Percentiles rank a stretch among this genome's conserved stretches.
These are phyloP conservation scores for Millerozyma miso DNA, from an alignment of 805 yeast genomes.

Conservation along the genomic window DNA sequence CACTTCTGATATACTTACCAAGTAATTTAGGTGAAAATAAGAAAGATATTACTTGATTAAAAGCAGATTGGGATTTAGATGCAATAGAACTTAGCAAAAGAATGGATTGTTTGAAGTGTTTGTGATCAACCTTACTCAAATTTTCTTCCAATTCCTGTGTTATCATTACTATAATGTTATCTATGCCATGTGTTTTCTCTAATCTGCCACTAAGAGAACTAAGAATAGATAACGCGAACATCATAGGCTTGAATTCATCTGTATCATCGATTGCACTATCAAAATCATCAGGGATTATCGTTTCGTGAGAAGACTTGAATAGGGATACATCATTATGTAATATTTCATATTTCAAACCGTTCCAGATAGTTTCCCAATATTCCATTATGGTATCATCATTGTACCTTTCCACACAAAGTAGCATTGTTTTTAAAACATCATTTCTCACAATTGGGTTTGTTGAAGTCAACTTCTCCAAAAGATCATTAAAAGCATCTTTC, in stretches of 20 bases:
- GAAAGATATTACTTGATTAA: slow-evolving; percentile 41
- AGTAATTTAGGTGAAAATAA: slow-evolving; percentile 38
- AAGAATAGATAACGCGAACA: slow-evolving; percentile 35
- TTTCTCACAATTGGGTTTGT: slow-evolving; percentile 68
- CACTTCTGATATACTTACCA: slow-evolving; percentile 32
- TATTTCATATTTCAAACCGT: slow-evolving; percentile 84
- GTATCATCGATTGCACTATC: slow-evolving; percentile 23
- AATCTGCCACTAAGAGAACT: slow-evolving; percentile 37
- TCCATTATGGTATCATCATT: slow-evolving; percentile 44
- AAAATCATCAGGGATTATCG: slow-evolving; percentile 23
- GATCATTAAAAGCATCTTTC: slow-evolving; percentile 67
- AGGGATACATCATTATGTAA: slow-evolving; percentile 57
- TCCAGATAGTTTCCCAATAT: slow-evolving; percentile 78
- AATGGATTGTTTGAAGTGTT: slow-evolving; percentile 59
- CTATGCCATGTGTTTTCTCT: slow-evolving; percentile 24
- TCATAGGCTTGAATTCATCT: slow-evolving; percentile 32
- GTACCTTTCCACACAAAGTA: slow-evolving; percentile 52
- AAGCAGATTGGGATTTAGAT: slow-evolving; percentile 41
- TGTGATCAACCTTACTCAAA: slow-evolving; percentile 46
- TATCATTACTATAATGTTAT: slow-evolving; percentile 30
- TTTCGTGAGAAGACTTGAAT: slow-evolving; percentile 21
- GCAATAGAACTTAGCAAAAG: slow-evolving; percentile 55
- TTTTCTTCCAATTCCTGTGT: slow-evolving; percentile 50
- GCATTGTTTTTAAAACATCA: slow-evolving; percentile 67
- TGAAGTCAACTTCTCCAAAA: slow-evolving; percentile 75